Evolutionary conservation across 768 basidiomycete genomes (phyloP), one percentile per base, ranked within the genome.

Genomic region (Leccinum subtestaceum): DNA sequence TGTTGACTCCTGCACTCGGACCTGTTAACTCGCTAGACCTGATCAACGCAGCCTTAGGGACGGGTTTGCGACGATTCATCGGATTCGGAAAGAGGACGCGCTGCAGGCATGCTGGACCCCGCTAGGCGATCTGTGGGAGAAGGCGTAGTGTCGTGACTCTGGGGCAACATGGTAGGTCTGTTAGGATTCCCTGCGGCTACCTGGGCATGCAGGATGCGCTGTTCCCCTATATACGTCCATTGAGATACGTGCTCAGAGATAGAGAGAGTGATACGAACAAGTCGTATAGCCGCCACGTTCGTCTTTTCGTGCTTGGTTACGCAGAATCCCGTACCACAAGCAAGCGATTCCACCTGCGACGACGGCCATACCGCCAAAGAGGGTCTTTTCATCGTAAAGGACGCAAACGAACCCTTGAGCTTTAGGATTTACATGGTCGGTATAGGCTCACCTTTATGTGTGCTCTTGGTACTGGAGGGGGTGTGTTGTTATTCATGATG

Each of bases 131-230:
- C 38, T 40, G 53, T 10, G 7, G 21, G 51, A 36, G 57, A 50
- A 21, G 48, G 29, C 5, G 46, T 13, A 27, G 15, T 7, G 43
- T 36, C 21, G 6, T 40, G n/a, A 19, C 29, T 23, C 12, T 46
- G 47, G 7, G 27, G 32, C 9, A 58, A 57, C 34, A 56, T 63
- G 3, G 50, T 36, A 10, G 71, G 71, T 59, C 38, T 65, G 15
- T 36, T 55, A 0, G 67, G 59, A 21, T 65, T 67, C 7, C 65
- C 55, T 12, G 50, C 57, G 10, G 52, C 55, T 32, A 55, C 53
- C 12, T 69, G 67, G 1, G 64, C 70, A 46, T 69, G 65, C 12
- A 63, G 21, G 34, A 74, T 63, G 15, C 72, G 72, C 49, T 63
- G 57, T 60, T 73, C 65, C 71, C 69, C 72, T 63, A 17, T n/a